Evolutionary conservation across 257 asterid species (phyloP).

Genomic region (Paraleonurus japonicus): DNA sequence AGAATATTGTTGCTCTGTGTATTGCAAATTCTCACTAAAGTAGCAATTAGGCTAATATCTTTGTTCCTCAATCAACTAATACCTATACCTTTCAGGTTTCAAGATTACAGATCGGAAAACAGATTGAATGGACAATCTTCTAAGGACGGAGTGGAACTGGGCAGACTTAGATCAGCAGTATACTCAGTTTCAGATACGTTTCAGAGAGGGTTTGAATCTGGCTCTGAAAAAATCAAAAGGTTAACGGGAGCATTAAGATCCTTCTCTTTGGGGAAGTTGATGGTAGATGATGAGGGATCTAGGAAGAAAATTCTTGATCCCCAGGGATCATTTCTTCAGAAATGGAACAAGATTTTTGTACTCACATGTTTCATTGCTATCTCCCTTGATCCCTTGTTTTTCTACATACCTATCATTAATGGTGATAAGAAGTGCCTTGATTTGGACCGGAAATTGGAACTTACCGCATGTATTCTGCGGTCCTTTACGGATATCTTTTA

Average conservation of each 20-base stretch:
- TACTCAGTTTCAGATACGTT: conserved; percentile 52
- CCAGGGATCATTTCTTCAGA: conserved; percentile 75
- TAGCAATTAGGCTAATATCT: conserved; percentile 3
- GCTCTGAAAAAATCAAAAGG: conserved; percentile 49
- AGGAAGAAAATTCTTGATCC: conserved; percentile 69
- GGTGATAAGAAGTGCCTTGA: conserved; percentile 63
- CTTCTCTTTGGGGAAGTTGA: conserved; percentile 44
- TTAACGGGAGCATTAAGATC: conserved; percentile 52
- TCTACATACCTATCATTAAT: conserved; percentile 76
- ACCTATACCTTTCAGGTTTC: conserved; percentile 45
- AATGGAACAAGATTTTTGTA: conserved; percentile 86
- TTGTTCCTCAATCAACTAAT: not conserved
- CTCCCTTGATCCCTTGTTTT: conserved; percentile 84
- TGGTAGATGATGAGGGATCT: conserved; percentile 43
- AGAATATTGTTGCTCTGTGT: conserved; percentile 1
- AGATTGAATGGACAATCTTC: conserved; percentile 40
- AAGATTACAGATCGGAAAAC: conserved; percentile 60
- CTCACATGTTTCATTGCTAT: conserved; percentile 67
- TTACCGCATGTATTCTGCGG: conserved; percentile 63
- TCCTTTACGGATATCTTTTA: conserved; percentile 76
- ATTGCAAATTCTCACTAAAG: not conserved
- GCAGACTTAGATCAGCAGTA: conserved; percentile 43
- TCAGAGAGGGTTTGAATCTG: conserved; percentile 44
- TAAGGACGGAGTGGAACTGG: conserved; percentile 32
- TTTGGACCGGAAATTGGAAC: conserved; percentile 64